Base-by-base conservation (phyloP, 2,329 filamentous ascomycete species). In the Botryotinia calthae region DNA sequence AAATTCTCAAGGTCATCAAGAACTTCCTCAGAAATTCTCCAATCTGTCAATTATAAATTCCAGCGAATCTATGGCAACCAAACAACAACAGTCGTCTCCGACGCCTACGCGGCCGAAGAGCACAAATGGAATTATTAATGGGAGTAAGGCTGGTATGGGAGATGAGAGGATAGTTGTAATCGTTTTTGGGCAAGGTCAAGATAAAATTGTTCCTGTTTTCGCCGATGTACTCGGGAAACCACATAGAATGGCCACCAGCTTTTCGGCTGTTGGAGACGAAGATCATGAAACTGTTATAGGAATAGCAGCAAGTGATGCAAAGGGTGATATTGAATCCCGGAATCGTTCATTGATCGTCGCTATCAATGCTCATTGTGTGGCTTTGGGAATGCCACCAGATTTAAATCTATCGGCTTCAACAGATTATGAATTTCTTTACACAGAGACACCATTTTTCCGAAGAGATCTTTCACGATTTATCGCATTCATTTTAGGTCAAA, bases 361-460 rank as follows among this genome's bases (percentile, higher is more conserved):
- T 72, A 91, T 96, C 80, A 92, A 95, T 80, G 90, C 92, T 37
- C 92, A 95, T 81, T 93, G 91, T 79, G 89, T 94, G 75, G 89
- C 90, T 77, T 85, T 89, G 72, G 89, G 89, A 44, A 92, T 91
- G 84, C 89, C 89, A 28, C 89, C 90, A n/a, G 89, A 93, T 76
- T 81, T 87, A 56, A 81, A 85, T 63, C 86, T 94, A 37, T 93
- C 90, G 25, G 84, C 88, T 40, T 82, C 87, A 73, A 95, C 92
- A 83, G 92, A 96, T 82, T 96, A 95, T 82, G 93, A 97, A 81
- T 96, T 95, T 77, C 86, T 97, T 31, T 97, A 96, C 83, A 93
- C 91, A 5, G 87, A 90, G 75, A 86, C 87, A 14, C 87, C 91
- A 1, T 93, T 92, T 80, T 90, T 91, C 75, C 89, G 93, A 42